Percentiles rank a stretch among this genome's conserved stretches.
Conservation (phyloP, 2,329 filamentous ascomycete species). For the Phialocephala sp. region DNA sequence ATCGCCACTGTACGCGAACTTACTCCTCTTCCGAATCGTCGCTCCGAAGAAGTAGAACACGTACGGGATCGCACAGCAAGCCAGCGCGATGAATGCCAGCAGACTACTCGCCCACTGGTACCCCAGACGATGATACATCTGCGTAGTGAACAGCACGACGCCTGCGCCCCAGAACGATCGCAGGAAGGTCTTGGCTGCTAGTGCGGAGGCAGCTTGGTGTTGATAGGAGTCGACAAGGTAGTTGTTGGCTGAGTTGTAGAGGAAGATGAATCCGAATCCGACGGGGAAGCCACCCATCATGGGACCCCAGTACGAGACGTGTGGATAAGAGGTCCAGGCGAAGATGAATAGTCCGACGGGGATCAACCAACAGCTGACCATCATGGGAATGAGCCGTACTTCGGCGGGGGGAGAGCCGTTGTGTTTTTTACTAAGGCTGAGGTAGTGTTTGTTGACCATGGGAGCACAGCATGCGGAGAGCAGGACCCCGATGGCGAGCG, state of each 20-base stretch:
- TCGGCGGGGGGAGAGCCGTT: constrained; percentile 79
- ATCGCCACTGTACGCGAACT: constrained; percentile 73
- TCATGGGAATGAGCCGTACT: constrained; percentile 81
- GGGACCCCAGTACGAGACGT: constrained; percentile 62
- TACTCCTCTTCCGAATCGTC: constrained; percentile 69
- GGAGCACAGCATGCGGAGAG: constrained; percentile 70
- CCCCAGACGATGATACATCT: constrained; percentile 77
- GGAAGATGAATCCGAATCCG: constrained; percentile 69
- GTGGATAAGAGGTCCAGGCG: constrained; percentile 66
- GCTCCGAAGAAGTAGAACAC: constrained; percentile 81
- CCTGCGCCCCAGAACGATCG: constrained; percentile 81
- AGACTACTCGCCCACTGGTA: constrained; percentile 78
- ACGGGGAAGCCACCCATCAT: constrained; percentile 62
- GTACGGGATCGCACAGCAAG: constrained; percentile 83
- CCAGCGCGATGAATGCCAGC: constrained; percentile 74
- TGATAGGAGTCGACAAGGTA: constrained; percentile 69
- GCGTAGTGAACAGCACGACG: constrained; percentile 78
- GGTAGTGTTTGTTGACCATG: constrained; percentile 81
- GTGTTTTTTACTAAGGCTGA: constrained; percentile 64
- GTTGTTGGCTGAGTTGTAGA: constrained; percentile 66
- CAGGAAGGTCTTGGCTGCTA: constrained; percentile 82
- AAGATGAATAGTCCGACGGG: constrained; percentile 71
- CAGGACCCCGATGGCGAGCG: constrained; percentile 77
- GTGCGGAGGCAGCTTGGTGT: constrained; percentile 78
- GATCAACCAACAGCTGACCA: constrained; percentile 76